These are phyloP conservation scores for Lolium rigidum DNA, from an alignment of 176 grass and related monocot genomes.

Conservation along the genomic window DNA sequence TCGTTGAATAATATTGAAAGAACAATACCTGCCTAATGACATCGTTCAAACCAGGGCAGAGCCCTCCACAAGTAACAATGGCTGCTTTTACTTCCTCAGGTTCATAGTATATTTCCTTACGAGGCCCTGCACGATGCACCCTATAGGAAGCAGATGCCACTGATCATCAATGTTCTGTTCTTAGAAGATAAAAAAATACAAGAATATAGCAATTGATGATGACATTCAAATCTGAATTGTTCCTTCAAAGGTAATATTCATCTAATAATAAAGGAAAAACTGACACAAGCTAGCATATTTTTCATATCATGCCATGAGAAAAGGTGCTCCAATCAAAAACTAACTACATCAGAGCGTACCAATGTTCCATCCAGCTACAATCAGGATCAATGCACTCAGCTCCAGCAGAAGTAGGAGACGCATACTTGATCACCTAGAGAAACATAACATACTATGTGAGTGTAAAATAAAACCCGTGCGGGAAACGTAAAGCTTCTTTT, in stretches of 20 bases:
- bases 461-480: slow-evolving; percentile 21
- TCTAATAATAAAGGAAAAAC: slow-evolving; percentile 10
- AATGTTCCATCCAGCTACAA: slow-evolving; percentile 93
- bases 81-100: slow-evolving; percentile 94
- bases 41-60: slow-evolving; percentile 97
- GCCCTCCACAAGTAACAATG: slow-evolving; percentile 96
- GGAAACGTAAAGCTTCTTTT: neutral
- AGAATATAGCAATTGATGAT: slow-evolving; percentile 11
- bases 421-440: slow-evolving; percentile 89
- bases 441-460: slow-evolving; percentile 38
- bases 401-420: slow-evolving; percentile 89
- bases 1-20: slow-evolving; percentile 7
- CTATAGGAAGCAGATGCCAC: slow-evolving; percentile 52
- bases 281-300: slow-evolving; percentile 24
- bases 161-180: slow-evolving; percentile 1
- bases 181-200: slow-evolving; percentile 25
- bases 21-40: slow-evolving; percentile 86
- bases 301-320: neutral
- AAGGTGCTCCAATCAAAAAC: slow-evolving; percentile 21
- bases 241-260: neutral
- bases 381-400: slow-evolving; percentile 93
- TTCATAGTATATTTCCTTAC: slow-evolving; percentile 94
- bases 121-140: slow-evolving; percentile 92
- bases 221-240: neutral
- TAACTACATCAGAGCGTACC: slow-evolving; percentile 59